Conservation (phyloP, 2,329 filamentous ascomycete genomes). For the Bipolaris oryzae region DNA sequence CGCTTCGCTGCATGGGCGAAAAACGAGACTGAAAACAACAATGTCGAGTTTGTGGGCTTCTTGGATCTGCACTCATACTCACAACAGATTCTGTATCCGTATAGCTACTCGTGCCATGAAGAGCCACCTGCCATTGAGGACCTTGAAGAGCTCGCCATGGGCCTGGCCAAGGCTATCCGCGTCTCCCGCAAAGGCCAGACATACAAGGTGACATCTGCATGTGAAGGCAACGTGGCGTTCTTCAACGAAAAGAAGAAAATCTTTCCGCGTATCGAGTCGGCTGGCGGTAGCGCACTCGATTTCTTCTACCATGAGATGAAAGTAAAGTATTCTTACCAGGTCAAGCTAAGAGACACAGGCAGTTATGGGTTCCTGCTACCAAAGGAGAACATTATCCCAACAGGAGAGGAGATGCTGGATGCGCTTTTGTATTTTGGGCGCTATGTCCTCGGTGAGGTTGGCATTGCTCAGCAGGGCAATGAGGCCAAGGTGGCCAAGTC, state of each 20-base stretch:
- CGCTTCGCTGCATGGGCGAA: constrained; percentile 80
- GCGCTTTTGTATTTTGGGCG: constrained; percentile 84
- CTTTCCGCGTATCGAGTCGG: constrained; percentile 68
- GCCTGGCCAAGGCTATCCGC: constrained; percentile 86
- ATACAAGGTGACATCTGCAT: constrained; percentile 76
- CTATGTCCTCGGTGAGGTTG: constrained; percentile 66
- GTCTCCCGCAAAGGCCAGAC: constrained; percentile 75
- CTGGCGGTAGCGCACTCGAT: constrained; percentile 86
- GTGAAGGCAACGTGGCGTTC: constrained; percentile 72
- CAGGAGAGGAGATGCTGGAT: constrained; percentile 83
- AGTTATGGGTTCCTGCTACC: constrained; percentile 94
- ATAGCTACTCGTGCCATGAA: constrained; percentile 79
- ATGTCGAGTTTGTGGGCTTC: constrained; percentile 79
- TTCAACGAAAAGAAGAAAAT: constrained; percentile 40
- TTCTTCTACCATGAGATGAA: constrained; percentile 91
- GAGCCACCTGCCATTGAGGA: constrained; percentile 88
- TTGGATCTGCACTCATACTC: constrained; percentile 94
- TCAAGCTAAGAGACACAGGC: constrained; percentile 90
- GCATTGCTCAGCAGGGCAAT: constrained; percentile 23
- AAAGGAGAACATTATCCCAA: constrained; percentile 83
- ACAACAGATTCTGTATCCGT: constrained; percentile 92
- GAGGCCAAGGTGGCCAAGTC: background rate
- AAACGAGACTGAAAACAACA: constrained; percentile 73
- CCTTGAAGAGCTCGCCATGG: constrained; percentile 85
- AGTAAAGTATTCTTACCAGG: constrained; percentile 87